These are phyloP conservation scores for Hygrophoropsis aurantiaca DNA, from an alignment of 768 basidiomycete genomes.

Conservation along the genomic window DNA sequence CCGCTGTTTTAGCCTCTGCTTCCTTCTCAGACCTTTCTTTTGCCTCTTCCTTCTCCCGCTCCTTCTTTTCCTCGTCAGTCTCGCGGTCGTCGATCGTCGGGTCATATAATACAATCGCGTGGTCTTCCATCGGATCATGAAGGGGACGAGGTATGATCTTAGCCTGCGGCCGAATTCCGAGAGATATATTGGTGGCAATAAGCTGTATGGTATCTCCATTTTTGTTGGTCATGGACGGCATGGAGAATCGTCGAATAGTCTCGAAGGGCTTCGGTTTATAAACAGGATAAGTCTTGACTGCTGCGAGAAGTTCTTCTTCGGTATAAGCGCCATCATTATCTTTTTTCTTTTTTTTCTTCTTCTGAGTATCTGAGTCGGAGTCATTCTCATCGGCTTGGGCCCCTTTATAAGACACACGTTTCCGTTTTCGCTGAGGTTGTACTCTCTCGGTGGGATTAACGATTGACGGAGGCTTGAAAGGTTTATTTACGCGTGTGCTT, in stretches of 20 bases:
- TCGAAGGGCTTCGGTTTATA: slow-evolving; percentile 81
- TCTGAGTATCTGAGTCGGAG: slow-evolving; percentile 49
- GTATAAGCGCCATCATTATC: slow-evolving; percentile 61
- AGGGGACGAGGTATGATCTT: slow-evolving; percentile 86
- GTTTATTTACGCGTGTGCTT: slow-evolving; percentile 71
- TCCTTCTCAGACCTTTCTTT: slow-evolving; percentile 63
- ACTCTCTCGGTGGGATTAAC: slow-evolving; percentile 44
- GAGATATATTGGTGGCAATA: slow-evolving; percentile 63
- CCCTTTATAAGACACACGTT: slow-evolving; percentile 84
- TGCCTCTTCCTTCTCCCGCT: slow-evolving; percentile 71
- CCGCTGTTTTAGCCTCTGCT: slow-evolving; percentile 66
- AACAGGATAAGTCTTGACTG: slow-evolving; percentile 71
- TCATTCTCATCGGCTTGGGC: slow-evolving; percentile 58
- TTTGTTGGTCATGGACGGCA: slow-evolving; percentile 78
- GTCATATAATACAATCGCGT: slow-evolving; percentile 96
- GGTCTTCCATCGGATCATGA: slow-evolving; percentile 97
- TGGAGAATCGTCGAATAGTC: slow-evolving; percentile 69
- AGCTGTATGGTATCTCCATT: slow-evolving; percentile 62
- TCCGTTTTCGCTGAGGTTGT: slow-evolving; percentile 79
- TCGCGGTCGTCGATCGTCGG: slow-evolving; percentile 93
- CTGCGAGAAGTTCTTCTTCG: slow-evolving; percentile 61
- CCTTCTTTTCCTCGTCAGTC: slow-evolving; percentile 81
- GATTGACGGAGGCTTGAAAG: slow-evolving; percentile 74
- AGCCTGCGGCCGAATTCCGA: slow-evolving; percentile 82
- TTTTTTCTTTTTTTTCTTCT: slow-evolving; percentile 66